phyloP scores from a whole-genome alignment of 306 rosid species.

The Amphicarpaea edgeworthii region DNA sequence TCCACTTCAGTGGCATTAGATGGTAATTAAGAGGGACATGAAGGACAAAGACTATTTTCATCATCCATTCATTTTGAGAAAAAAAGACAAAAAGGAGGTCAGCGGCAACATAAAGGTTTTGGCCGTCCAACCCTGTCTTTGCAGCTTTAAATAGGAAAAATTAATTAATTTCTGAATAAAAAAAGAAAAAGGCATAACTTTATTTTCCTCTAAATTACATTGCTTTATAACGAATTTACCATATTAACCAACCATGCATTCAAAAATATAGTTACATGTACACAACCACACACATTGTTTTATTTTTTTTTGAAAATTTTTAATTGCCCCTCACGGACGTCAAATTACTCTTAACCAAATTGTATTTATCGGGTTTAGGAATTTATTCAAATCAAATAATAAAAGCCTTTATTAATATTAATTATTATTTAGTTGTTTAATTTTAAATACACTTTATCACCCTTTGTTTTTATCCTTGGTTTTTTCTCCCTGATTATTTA shows the following conservation, averaged over 20 bases:
- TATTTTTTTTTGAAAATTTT: constrained; percentile 15
- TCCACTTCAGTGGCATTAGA: constrained; percentile 48
- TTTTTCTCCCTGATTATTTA: constrained; percentile 45
- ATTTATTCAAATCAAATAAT: constrained; percentile 48
- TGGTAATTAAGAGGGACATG: neutral
- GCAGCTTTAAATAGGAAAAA: constrained; percentile 71
- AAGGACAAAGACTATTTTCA: constrained; percentile 9
- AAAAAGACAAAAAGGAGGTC: constrained; percentile 88
- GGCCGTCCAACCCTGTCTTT: constrained; percentile 63
- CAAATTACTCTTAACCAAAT: constrained; percentile 70
- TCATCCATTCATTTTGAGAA: constrained; percentile 26
- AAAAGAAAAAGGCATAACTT: constrained; percentile 48
- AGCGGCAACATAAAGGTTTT: constrained; percentile 72
- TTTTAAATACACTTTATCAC: constrained; percentile 33
- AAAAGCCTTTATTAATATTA: constrained; percentile 16
- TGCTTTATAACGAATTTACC: constrained; percentile 49
- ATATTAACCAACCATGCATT: constrained; percentile 50
- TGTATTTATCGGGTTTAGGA: constrained; percentile 79
- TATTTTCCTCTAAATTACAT: constrained; percentile 38
- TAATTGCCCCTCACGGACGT: constrained; percentile 73
- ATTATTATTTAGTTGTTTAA: constrained; percentile 14
- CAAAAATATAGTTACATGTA: too few species aligned
- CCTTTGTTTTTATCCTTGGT: constrained; percentile 45
- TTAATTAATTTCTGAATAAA: constrained; percentile 47
- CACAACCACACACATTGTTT: neutral